Evolutionary conservation across 108 stramenopile genomes (phyloP).

Genomic region (Epithemia pelagica): DNA sequence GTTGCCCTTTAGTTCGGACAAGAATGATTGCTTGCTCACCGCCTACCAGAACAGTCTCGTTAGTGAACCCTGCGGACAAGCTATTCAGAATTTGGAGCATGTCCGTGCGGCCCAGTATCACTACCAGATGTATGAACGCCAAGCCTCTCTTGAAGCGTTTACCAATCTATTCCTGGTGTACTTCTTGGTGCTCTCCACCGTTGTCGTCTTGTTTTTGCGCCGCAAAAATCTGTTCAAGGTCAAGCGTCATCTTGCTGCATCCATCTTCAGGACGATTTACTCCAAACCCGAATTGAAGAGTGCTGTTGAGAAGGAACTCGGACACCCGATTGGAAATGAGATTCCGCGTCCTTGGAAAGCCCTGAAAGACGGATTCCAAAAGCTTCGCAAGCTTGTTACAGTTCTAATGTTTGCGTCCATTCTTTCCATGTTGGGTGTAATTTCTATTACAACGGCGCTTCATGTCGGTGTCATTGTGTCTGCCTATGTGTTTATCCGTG

Average conservation of each 20-base stretch:
- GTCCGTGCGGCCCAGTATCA: neutral
- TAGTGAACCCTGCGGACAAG: constrained; percentile 12
- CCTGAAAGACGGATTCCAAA: neutral
- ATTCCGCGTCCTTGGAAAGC: constrained; percentile 11
- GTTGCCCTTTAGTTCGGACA: neutral
- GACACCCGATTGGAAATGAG: constrained; percentile 17
- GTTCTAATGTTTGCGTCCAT: constrained; percentile 1
- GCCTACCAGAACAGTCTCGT: constrained; percentile 12
- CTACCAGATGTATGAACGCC: neutral
- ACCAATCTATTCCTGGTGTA: constrained; percentile 14
- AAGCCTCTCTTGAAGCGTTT: neutral
- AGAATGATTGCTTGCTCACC: constrained; percentile 24
- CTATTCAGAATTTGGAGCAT: constrained; percentile 18
- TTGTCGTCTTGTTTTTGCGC: constrained; percentile 4
- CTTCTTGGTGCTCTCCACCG: neutral
- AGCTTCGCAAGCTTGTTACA: constrained; percentile 1
- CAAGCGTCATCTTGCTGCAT: constrained; percentile 4
- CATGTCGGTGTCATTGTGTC: neutral
- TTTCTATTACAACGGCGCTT: constrained; percentile 4
- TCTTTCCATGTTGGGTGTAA: neutral
- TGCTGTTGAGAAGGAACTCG: constrained; percentile 24
- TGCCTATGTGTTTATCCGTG: constrained; percentile 2
- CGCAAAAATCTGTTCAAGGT: neutral
- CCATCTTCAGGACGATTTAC: constrained; percentile 24
- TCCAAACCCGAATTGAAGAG: constrained; percentile 16